Percentiles rank a stretch among this genome's conserved stretches.
Evolutionary conservation across 2,329 filamentous ascomycete species (phyloP).

Genomic region (Bertia moriformis): DNA sequence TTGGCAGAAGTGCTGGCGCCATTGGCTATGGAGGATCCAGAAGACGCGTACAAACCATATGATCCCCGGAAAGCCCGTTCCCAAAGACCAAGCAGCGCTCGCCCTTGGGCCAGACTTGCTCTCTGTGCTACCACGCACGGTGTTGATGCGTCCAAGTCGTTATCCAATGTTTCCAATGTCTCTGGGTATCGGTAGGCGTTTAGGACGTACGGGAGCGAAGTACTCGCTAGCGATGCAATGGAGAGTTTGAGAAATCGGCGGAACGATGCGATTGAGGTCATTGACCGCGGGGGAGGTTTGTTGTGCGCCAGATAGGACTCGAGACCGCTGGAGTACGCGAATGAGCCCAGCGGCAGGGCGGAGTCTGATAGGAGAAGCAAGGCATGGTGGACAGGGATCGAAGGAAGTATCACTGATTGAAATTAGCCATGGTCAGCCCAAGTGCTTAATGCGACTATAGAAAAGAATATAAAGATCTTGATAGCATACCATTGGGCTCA

Average conservation of each 20-base stretch:
- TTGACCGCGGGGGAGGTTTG: conserved; percentile 17
- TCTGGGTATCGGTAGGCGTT: conserved; percentile 32
- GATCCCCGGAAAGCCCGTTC: conserved; percentile 31
- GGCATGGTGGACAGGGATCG: no score
- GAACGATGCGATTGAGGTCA: conserved; percentile 25
- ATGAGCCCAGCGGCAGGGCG: conserved; percentile 47
- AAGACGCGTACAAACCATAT: conserved; percentile 11
- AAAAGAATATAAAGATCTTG: no score
- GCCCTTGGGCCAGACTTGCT: conserved; percentile 44
- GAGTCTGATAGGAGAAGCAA: conserved; percentile 49
- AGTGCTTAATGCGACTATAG: no score
- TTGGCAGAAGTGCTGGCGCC: neutral
- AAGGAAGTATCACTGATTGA: conserved; percentile 8
- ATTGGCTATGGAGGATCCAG: conserved; percentile 12
- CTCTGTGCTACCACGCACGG: conserved; percentile 46
- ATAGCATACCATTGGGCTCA: no score
- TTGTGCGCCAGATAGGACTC: conserved; percentile 49
- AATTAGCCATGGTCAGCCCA: conserved; percentile 4
- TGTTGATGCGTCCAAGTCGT: conserved; percentile 48
- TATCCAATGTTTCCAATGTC: conserved; percentile 36
- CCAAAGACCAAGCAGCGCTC: conserved; percentile 44
- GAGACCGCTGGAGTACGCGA: conserved; percentile 49
- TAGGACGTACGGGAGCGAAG: conserved; percentile 43
- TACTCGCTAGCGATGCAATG: conserved; percentile 38
- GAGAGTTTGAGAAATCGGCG: conserved; percentile 39